phyloP scores from a whole-genome alignment of 106 monocot species.

The Dendrobium catenatum region DNA sequence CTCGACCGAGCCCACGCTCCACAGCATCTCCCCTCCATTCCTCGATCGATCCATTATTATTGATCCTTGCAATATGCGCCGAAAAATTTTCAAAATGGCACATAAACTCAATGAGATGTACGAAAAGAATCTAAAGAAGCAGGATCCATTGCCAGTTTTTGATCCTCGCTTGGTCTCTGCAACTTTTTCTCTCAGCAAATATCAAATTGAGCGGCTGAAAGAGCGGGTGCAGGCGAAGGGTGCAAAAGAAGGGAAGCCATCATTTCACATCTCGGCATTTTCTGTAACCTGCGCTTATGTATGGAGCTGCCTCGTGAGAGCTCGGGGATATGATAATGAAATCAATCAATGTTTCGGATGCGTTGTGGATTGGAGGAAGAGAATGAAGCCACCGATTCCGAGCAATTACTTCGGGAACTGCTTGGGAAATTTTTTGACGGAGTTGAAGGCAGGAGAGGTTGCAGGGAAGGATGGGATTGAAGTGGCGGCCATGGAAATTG shows the following conservation, averaged over 20 bases:
- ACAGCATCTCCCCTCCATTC: not conserved
- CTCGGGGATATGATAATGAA: not conserved
- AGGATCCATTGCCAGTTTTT: not conserved
- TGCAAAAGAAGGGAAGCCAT: not conserved
- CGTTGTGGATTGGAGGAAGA: constrained; percentile 10
- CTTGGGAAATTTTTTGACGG: constrained; percentile 2
- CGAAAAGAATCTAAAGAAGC: not conserved
- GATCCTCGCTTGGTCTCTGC: not conserved
- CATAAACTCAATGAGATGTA: not conserved
- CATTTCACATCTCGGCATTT: constrained; percentile 19
- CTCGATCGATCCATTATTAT: constrained; percentile 14
- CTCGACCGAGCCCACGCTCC: not conserved
- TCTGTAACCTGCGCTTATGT: constrained; percentile 18
- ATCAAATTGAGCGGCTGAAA: constrained; percentile 14
- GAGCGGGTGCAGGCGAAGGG: not conserved
- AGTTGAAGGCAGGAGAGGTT: constrained; percentile 2
- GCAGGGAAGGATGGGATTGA: not conserved
- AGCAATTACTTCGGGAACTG: constrained; percentile 36
- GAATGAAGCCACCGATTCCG: constrained; percentile 23
- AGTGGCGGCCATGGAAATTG: constrained; percentile 2
- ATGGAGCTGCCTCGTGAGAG: constrained; percentile 10
- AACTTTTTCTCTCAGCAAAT: constrained; percentile 4
- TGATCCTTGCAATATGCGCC: constrained; percentile 8
- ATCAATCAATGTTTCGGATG: not conserved
- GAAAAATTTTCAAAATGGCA: not conserved